These are phyloP conservation scores for Pisolithus sp. DNA, from an alignment of 768 basidiomycete genomes.

Conservation along the genomic window DNA sequence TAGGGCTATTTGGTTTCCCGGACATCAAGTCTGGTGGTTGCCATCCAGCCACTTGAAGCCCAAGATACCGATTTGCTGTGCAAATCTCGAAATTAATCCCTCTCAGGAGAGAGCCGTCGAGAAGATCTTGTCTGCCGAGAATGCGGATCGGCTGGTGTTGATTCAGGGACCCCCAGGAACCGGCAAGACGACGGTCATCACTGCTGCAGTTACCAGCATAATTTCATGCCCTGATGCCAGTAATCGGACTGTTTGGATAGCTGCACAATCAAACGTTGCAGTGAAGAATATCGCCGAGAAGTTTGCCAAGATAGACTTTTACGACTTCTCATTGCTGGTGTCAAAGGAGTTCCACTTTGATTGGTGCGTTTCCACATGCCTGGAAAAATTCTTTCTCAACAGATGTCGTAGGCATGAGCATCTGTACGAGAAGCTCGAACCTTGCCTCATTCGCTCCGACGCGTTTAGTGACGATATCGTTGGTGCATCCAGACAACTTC, in stretches of 20 bases:
- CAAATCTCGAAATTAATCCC: conserved; percentile 10
- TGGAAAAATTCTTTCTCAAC: neutral
- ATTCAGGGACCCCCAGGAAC: conserved; percentile 37
- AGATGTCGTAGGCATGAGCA: conserved; percentile 41
- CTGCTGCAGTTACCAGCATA: conserved; percentile 27
- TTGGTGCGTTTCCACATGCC: conserved; percentile 28
- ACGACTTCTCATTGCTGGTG: conserved; percentile 35
- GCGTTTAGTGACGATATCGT: conserved; percentile 13
- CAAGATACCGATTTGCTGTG: neutral
- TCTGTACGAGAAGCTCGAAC: conserved; percentile 33
- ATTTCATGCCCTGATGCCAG: conserved; percentile 1
- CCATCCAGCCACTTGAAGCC: neutral
- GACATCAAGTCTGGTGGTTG: conserved; percentile 13
- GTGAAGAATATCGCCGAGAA: conserved; percentile 51
- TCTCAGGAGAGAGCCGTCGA: conserved; percentile 25
- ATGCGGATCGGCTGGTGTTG: conserved; percentile 17
- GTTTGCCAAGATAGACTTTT: conserved; percentile 26
- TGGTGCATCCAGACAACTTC: conserved; percentile 19
- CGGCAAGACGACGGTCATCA: conserved; percentile 40
- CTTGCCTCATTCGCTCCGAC: conserved; percentile 34
- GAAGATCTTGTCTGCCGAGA: conserved; percentile 22
- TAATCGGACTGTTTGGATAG: conserved; percentile 29
- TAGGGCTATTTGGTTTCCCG: conserved; percentile 23
- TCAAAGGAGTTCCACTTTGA: conserved; percentile 42
- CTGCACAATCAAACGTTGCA: conserved; percentile 45